Base-by-base conservation (phyloP, 805 yeast species). In the Hyphopichia homilentoma region DNA sequence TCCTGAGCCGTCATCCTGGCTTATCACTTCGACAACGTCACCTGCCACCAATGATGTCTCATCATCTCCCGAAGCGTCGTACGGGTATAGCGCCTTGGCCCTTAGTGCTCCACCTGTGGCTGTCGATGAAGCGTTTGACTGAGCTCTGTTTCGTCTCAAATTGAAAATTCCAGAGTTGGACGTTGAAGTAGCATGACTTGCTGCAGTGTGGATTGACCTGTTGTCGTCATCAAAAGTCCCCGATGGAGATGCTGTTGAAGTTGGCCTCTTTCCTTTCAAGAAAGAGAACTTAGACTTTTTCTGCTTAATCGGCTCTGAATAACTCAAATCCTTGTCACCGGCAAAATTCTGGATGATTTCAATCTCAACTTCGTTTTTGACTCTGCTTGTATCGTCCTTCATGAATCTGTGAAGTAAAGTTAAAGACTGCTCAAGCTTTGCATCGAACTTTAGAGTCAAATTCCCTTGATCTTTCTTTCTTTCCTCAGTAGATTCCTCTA, bases 261-360 rank as follows among this genome's bases (percentile, higher is more conserved):
- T 48, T 28, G 34, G 46, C 26, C 34, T 42, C 39, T 41, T 45
- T 27, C 40, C 27, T 29, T 52, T 54, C 41, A 84, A 73, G 17
- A 86, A 60, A 0, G 85, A 80, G 15, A 77, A 68, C 37, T 73
- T 75, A 3, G 65, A 52, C 50, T 83, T 84, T 54, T 79, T 77
- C 29, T 65, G 61, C 17, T 70, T 57, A 18, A 68, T 65, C 12
- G 71, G 67, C 26, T 69, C 74, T 24, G 74, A 73, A 36, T 82
- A 64, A 8, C 81, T 66, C 45, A 84, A 61, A 53, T 84, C 93
- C 45, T 74, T 69, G 36, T 80, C 89, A 1, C 82, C 85, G 1
- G 93, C 88, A 32, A 83, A 87, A 38, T 81, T 76, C 55, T 86
- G 93, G 44, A 93, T 87, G 17, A 93, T 79, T 56, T 90, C 97